Conservation (phyloP, 306 rosid species). For the Trifolium pratense region DNA sequence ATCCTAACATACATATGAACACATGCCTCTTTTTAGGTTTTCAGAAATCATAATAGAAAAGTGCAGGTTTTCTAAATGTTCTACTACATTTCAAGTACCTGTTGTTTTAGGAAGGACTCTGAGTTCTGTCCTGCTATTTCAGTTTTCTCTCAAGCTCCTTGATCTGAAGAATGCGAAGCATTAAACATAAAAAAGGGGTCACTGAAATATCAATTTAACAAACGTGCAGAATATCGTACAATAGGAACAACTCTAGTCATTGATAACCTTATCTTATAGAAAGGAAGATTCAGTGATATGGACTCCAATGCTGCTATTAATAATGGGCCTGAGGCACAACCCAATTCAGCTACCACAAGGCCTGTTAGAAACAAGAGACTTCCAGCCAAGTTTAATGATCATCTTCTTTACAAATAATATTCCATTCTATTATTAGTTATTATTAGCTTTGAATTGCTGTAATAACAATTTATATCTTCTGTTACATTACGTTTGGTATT, state of each 20-base stretch:
- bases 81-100: no score
- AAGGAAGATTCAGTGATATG: no score
- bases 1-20: no score
- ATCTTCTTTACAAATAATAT: background rate
- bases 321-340: background rate
- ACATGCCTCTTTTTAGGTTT: no score
- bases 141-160: slow-evolving; percentile 75
- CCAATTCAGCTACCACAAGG: background rate
- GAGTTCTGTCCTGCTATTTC: slow-evolving; percentile 72
- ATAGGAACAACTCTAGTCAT: slow-evolving; percentile 7
- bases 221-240: background rate
- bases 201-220: slow-evolving; percentile 22
- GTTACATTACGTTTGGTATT: background rate
- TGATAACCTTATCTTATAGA: slow-evolving; percentile 70
- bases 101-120: no score
- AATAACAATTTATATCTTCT: background rate
- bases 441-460: background rate
- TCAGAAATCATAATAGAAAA: no score
- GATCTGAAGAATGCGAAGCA: slow-evolving; percentile 54
- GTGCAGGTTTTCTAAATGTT: no score
- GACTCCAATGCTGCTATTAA: no score
- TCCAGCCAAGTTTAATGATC: background rate
- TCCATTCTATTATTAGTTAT: background rate
- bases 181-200: slow-evolving; percentile 3
- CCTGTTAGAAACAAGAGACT: background rate